Base-by-base conservation (phyloP, 805 yeast species). In the Starmera dryadoides region DNA sequence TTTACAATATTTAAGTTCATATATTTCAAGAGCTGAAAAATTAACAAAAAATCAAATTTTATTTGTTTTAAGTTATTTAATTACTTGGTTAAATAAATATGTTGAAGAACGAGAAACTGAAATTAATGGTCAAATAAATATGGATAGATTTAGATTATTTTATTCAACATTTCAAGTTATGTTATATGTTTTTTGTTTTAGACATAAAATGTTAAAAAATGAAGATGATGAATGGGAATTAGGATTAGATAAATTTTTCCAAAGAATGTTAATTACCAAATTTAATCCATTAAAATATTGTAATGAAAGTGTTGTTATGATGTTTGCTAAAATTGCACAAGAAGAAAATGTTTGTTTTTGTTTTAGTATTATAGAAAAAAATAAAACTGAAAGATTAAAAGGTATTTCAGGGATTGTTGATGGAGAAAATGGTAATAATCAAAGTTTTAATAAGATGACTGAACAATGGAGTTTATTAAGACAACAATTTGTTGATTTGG, bases 271-370 rank as follows among this genome's bases (percentile, higher is more conserved):
- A 26, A 73, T 88, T 29, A 81, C 96, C 10, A 84, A 84, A 55
- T 91, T 93, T 69, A 93, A 91, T 58, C 98, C 98, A 4, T 71
- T 91, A 51, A 86, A 87, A 57, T 91, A 79, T 66, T 87, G 96
- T 62, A 91, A 89, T 55, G 95, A 86, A 53, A 86, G 94, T 14
- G 97, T 91, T 35, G 96, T 89, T 43, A 71, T 81, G 42, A 91
- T 89, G 69, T 91, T 91, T 68, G 97, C 98, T 11, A 81, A 87
- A 47, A 77, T 93, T 32, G 86, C 98, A 3, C 94, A 91, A 50
- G 80, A 81, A 52, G 86, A 86, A 48, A 87, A 86, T 54, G 84
- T 86, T 16, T 94, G 94, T 37, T 91, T 89, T 62, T 91, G 98
- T 60, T 91, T 85, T 60, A 82, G 95, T 25, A 85, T 93, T 34